Percentiles rank a stretch among this genome's conserved stretches.
Conservation (phyloP, 2,329 filamentous ascomycete species). For the Fusarium pseudograminearum region DNA sequence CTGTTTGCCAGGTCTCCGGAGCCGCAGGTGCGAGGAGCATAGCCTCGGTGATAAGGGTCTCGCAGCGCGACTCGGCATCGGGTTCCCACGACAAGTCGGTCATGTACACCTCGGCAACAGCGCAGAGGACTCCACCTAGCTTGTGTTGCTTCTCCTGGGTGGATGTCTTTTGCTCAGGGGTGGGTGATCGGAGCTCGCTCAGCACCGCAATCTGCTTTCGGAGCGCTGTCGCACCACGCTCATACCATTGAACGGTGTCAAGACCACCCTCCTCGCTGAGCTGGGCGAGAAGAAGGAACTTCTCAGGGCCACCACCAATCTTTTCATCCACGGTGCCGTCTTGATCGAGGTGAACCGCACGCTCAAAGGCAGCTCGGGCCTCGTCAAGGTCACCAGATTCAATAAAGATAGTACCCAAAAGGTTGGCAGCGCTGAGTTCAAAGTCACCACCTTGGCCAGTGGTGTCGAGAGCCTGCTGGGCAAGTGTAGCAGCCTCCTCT, state of each 20-base stretch:
- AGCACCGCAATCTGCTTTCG: constrained; percentile 76
- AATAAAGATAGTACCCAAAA: constrained; percentile 84
- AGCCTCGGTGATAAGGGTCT: constrained; percentile 89
- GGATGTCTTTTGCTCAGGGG: constrained; percentile 55
- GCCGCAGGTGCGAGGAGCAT: constrained; percentile 83
- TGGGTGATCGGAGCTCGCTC: constrained; percentile 59
- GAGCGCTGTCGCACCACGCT: constrained; percentile 78
- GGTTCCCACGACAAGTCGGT: constrained; percentile 94
- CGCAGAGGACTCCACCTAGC: constrained; percentile 91
- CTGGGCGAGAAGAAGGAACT: constrained; percentile 95
- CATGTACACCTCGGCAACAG: constrained; percentile 98
- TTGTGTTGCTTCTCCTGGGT: constrained; percentile 80
- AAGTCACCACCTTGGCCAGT: constrained; percentile 61
- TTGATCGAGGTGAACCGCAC: constrained; percentile 80
- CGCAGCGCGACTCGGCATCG: constrained; percentile 89
- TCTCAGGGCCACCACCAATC: constrained; percentile 86
- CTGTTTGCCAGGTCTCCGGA: constrained; percentile 92
- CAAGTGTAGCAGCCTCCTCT: constrained; percentile 56
- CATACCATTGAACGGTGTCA: constrained; percentile 75
- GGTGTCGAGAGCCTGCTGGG: constrained; percentile 57
- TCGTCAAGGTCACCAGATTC: constrained; percentile 84
- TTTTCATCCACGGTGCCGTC: constrained; percentile 78
- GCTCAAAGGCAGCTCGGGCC: constrained; percentile 78
- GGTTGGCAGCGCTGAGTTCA: constrained; percentile 75
- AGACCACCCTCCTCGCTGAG: constrained; percentile 78